Evolutionary conservation across 306 rosid genomes (phyloP).

Genomic region (Argentina anserina): DNA sequence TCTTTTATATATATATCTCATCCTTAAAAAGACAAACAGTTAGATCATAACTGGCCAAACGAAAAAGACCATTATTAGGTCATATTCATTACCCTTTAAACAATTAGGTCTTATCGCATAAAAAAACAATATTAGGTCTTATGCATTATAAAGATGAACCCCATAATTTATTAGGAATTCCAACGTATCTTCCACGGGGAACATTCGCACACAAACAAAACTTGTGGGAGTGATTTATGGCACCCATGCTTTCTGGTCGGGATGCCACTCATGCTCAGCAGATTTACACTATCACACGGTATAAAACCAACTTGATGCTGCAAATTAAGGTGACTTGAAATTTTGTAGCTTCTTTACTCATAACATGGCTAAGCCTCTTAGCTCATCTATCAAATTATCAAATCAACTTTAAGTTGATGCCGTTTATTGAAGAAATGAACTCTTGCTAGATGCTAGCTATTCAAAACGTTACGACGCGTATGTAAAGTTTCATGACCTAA

Average conservation of each 20-base stretch:
- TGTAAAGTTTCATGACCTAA: not conserved
- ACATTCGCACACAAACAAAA: not conserved
- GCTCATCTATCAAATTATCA: not conserved
- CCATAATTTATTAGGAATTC: not conserved
- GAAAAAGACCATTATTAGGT: not conserved
- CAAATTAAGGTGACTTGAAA: slow-evolving; percentile 8
- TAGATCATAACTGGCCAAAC: not conserved
- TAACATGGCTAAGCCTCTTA: not conserved
- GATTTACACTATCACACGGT: not conserved
- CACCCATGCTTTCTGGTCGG: not conserved
- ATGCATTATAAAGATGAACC: not conserved
- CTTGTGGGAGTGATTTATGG: not conserved
- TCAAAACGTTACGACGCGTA: not conserved
- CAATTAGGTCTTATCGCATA: slow-evolving; percentile 1
- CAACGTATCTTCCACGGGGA: slow-evolving; percentile 15
- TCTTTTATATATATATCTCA: not conserved
- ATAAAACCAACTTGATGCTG: not conserved
- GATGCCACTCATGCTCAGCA: not conserved
- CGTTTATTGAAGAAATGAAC: not conserved
- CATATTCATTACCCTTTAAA: not conserved
- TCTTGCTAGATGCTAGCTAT: no score
- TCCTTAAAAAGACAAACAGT: not conserved
- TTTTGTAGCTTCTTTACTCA: not conserved
- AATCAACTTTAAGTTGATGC: not conserved
- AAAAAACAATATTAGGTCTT: slow-evolving; percentile 4